Evolutionary conservation across 2,329 filamentous ascomycete genomes (phyloP), one percentile per base, ranked within the genome.

Genomic region (Dactylonectria macrodidyma): DNA sequence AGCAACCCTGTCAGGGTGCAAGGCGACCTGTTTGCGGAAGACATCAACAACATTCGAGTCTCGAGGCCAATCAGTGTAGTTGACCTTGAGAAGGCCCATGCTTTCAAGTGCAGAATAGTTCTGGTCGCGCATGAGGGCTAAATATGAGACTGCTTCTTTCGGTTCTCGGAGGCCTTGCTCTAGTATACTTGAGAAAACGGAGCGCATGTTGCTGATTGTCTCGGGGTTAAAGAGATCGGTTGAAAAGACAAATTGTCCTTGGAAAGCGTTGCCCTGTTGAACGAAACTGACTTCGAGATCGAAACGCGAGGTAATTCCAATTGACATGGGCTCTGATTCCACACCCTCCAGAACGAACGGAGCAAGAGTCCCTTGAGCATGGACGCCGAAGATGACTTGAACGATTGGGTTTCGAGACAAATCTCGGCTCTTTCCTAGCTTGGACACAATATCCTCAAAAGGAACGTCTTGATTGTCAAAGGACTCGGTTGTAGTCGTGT

Each of bases 201-300:
- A 62, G 8, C 70, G 38, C 10, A 77, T 34, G 14, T 68, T 69
- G 12, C 62, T 10, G 33, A 78, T 63, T 1, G 75, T 76, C 22
- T 67, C 62, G 0, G 66, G 11, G 8, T 72, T 59, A 14, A 71
- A 78, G 0, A 78, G 60, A 11, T 77, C 76, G 5, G 68, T 66
- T 0, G 76, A 69, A 41, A 66, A 78, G 12, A 74, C 22, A 5
- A 69, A 44, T 2, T 62, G 52, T 0, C 76, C 73, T 1, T 50
- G 62, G 0, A 77, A 65, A 0, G 33, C 26, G 2, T 58, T 34
- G 0, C 70, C 38, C 33, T 73, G 68, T 11, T 75, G 75, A 30
- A 70, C 72, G 0, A 77, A 24, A 34, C 76, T 74, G 0, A 77
- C 74, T 58, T 77, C 75, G 1, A 77, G 24, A 16, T 77, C 75